phyloP scores from a whole-genome alignment of 495 filamentous ascomycete genomes.

The Penicillium pancosmium region DNA sequence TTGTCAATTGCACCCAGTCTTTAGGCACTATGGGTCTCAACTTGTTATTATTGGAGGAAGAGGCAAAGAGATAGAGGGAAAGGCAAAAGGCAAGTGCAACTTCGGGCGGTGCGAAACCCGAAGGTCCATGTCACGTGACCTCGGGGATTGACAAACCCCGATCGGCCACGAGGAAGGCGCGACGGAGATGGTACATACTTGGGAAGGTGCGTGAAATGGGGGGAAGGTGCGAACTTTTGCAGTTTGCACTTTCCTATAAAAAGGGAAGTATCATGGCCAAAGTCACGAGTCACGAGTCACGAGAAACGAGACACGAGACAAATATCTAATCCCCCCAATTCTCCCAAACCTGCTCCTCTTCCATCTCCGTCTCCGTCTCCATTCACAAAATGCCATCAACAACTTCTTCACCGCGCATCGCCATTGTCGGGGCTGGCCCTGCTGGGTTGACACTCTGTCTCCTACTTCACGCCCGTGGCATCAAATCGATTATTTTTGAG shows the following conservation, averaged over 20 bases:
- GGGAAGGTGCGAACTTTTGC: neutral
- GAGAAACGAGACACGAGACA: neutral
- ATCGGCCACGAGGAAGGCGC: neutral
- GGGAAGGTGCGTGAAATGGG: too few relatives aligned
- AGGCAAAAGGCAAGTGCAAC: neutral
- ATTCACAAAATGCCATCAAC: constrained; percentile 6
- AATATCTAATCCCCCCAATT: neutral
- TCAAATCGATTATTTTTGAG: constrained; percentile 58
- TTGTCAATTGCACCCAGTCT: too few relatives aligned
- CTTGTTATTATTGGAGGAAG: too few relatives aligned
- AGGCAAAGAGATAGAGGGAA: too few relatives aligned
- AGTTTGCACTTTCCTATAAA: neutral
- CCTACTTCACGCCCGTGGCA: constrained; percentile 50
- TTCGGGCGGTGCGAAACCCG: neutral
- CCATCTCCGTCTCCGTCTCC: neutral
- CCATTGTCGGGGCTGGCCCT: constrained; percentile 62
- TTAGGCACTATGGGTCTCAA: too few relatives aligned
- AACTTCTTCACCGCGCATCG: constrained; percentile 39
- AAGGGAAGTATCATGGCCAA: neutral
- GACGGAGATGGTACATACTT: neutral
- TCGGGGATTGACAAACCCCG: neutral
- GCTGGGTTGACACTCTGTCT: constrained; percentile 59
- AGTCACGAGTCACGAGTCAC: too few relatives aligned
- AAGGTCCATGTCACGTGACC: neutral
- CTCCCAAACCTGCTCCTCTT: neutral